Conservation (phyloP, 805 yeast genomes). For the Yarrowia hollandica region DNA sequence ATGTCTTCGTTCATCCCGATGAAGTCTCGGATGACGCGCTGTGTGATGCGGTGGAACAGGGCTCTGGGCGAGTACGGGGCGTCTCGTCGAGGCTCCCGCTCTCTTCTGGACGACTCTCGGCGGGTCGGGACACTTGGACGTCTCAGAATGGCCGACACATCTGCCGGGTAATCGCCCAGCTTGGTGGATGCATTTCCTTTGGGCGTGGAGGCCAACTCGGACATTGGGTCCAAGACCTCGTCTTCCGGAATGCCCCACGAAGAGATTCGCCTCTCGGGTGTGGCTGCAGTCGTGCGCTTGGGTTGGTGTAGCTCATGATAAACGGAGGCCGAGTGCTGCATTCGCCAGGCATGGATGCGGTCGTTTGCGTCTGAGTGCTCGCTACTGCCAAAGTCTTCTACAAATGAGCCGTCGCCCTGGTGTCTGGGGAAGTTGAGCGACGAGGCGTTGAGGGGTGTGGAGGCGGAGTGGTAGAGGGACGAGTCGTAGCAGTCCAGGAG, state of each 20-base stretch:
- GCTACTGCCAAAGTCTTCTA: conserved; percentile 8
- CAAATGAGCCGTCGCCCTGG: conserved; percentile 42
- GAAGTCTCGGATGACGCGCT: conserved; percentile 37
- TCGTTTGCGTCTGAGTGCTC: conserved; percentile 40
- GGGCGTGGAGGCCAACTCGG: neutral
- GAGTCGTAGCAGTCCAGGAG: conserved; percentile 24
- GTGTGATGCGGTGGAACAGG: conserved; percentile 30
- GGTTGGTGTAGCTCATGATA: conserved; percentile 38
- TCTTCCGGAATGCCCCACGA: conserved; percentile 28
- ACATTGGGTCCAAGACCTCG: conserved; percentile 21
- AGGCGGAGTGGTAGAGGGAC: conserved; percentile 32
- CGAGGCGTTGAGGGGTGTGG: conserved; percentile 1
- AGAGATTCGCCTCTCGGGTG: conserved; percentile 25
- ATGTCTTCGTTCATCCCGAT: conserved; percentile 43
- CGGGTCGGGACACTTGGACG: conserved; percentile 8
- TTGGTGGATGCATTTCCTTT: neutral
- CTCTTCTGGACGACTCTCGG: neutral
- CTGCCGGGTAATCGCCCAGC: conserved; percentile 11
- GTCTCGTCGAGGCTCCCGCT: neutral
- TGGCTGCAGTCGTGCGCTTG: conserved; percentile 27
- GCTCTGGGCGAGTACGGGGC: conserved; percentile 23
- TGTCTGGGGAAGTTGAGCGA: conserved; percentile 39
- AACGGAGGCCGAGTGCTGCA: conserved; percentile 43
- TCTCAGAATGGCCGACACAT: conserved; percentile 12
- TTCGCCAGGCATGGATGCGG: conserved; percentile 46